These are phyloP conservation scores for Diaporthe citri DNA, from an alignment of 2,329 filamentous ascomycete species.

Conservation along the genomic window DNA sequence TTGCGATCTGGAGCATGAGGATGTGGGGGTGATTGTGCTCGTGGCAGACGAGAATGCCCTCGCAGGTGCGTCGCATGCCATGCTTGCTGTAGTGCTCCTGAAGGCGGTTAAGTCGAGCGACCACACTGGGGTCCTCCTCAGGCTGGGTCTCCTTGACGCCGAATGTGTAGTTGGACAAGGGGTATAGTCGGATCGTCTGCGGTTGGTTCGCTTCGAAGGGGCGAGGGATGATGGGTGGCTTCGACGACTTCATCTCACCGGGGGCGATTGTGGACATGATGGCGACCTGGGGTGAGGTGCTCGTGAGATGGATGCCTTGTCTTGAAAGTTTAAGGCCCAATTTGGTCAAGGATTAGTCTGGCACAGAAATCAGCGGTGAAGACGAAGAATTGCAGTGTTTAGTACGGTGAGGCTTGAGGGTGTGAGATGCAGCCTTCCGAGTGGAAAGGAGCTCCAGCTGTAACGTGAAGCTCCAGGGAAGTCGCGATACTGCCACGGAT, in stretches of 20 bases:
- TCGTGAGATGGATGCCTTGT: not conserved
- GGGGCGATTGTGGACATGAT: constrained; percentile 88
- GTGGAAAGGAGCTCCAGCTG: constrained; percentile 10
- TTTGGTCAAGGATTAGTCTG: not conserved
- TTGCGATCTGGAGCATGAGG: constrained; percentile 98
- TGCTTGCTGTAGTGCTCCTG: constrained; percentile 93
- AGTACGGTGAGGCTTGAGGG: not conserved
- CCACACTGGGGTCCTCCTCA: constrained; percentile 95
- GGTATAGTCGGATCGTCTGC: constrained; percentile 89
- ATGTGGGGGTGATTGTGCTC: constrained; percentile 99
- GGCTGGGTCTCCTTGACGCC: constrained; percentile 98
- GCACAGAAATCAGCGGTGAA: not conserved
- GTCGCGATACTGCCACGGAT: constrained; percentile 19
- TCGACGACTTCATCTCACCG: constrained; percentile 80
- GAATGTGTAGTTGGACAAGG: constrained; percentile 98
- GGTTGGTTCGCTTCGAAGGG: constrained; percentile 92
- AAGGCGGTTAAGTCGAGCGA: constrained; percentile 91
- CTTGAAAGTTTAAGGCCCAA: not conserved
- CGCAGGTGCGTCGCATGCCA: constrained; percentile 97
- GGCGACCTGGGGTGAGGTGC: constrained; percentile 12
- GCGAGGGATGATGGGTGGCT: constrained; percentile 82
- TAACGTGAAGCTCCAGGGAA: constrained; percentile 18
- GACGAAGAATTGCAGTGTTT: not conserved
- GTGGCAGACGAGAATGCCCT: constrained; percentile 97
- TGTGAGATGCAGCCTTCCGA: not conserved